These are phyloP conservation scores for Carpinus fangiana DNA, from an alignment of 306 rosid species.

Conservation along the genomic window DNA sequence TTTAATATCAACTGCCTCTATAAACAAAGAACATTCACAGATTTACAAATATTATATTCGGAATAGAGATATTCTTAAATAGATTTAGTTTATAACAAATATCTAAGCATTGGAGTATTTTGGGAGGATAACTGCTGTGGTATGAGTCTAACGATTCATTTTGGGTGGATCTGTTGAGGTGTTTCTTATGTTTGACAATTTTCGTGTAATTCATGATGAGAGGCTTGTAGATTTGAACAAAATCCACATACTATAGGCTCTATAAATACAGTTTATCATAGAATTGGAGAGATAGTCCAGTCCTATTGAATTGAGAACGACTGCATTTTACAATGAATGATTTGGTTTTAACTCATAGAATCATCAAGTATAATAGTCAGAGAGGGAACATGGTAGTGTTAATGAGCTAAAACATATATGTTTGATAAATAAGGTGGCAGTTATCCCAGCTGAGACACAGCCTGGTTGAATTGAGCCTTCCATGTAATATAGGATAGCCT, in stretches of 20 bases:
- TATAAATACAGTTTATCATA: no score
- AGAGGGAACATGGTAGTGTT: not conserved
- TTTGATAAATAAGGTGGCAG: not conserved
- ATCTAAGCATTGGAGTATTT: not conserved
- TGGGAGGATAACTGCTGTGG: not conserved
- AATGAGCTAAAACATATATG: not conserved
- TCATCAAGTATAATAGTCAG: not conserved
- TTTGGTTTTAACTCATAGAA: not conserved
- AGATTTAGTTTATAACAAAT: not conserved
- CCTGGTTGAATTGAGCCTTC: not conserved
- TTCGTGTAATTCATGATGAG: not conserved
- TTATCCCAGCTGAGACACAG: not conserved
- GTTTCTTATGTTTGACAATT: not conserved
- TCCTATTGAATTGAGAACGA: not conserved
- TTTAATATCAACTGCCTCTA: not conserved
- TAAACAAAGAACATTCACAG: not conserved
- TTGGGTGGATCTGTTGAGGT: not conserved
- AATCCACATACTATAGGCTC: not conserved
- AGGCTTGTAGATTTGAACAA: not conserved
- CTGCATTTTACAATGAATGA: not conserved
- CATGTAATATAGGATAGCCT: not conserved
- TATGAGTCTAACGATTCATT: not conserved
- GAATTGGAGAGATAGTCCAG: not conserved
- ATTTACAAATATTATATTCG: not conserved
- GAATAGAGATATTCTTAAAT: not conserved